Evolutionary conservation across 2,329 filamentous ascomycete genomes (phyloP).

Genomic region (Sphaerostilbella broomeana): DNA sequence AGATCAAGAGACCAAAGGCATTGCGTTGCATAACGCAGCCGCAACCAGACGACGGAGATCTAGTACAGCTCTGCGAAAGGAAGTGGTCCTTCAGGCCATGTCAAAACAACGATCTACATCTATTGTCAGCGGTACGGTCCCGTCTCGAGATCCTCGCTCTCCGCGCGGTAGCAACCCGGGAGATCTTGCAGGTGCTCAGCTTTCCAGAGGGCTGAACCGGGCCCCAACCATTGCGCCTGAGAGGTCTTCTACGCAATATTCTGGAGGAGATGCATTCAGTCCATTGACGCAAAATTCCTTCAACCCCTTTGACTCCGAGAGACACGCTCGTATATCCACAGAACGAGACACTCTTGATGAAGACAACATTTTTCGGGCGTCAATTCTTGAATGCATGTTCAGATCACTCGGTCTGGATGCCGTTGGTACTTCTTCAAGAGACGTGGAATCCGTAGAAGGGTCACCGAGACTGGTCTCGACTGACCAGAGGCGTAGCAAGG

Average conservation of each 20-base stretch:
- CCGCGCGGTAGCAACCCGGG: conserved; percentile 58
- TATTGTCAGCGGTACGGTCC: conserved; percentile 33
- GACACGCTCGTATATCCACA: conserved; percentile 42
- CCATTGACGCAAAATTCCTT: conserved; percentile 46
- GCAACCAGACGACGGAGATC: conserved; percentile 62
- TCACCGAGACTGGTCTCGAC: conserved; percentile 81
- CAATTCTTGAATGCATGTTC: conserved; percentile 91
- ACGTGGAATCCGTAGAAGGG: conserved; percentile 69
- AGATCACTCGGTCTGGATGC: conserved; percentile 81
- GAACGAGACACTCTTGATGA: conserved; percentile 82
- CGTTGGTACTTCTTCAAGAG: conserved; percentile 56
- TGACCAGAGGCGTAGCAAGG: conserved; percentile 73
- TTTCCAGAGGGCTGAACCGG: conserved; percentile 45
- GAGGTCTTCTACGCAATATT: conserved; percentile 15
- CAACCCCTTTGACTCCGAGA: conserved; percentile 50
- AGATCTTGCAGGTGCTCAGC: conserved; percentile 73
- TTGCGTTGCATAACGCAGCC: conserved; percentile 81
- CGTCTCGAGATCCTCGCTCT: conserved; percentile 35
- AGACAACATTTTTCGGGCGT: conserved; percentile 80
- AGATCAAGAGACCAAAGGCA: conserved; percentile 79
- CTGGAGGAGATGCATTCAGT: conserved; percentile 33
- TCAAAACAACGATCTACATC: conserved; percentile 41
- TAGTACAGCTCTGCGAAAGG: conserved; percentile 68
- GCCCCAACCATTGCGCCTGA: conserved; percentile 13
- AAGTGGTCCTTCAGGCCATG: conserved; percentile 66